Percentiles rank a stretch among this genome's conserved stretches.
Conservation (phyloP, 257 asterid genomes). For the Ehretia macrophylla region DNA sequence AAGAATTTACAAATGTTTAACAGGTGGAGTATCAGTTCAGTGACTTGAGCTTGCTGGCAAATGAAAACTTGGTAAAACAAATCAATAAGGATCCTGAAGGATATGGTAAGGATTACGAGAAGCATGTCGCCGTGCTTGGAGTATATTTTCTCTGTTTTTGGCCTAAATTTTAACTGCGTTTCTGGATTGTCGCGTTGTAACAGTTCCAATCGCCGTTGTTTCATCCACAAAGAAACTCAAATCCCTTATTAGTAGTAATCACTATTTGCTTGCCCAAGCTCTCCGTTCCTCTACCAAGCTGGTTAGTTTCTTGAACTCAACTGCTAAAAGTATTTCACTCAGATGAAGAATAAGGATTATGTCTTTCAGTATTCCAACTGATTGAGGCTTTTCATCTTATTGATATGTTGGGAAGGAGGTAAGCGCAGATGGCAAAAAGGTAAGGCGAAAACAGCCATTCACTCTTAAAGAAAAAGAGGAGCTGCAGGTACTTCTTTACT, state of each 20-base stretch:
- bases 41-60: conserved; percentile 94
- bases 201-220: conserved; percentile 78
- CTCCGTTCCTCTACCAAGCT: conserved; percentile 72
- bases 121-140: not conserved
- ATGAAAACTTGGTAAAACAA: conserved; percentile 75
- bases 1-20: not conserved
- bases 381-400: not conserved
- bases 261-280: conserved; percentile 75
- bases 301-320: conserved; percentile 34
- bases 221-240: conserved; percentile 84
- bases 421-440: conserved; percentile 84
- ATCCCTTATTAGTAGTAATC: conserved; percentile 54
- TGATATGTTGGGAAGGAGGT: conserved; percentile 38
- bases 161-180: not conserved
- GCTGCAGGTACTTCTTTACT: conserved; percentile 50
- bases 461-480: conserved; percentile 87
- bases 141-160: not conserved
- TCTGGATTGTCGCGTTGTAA: not conserved
- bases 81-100: conserved; percentile 84
- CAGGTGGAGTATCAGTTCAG: conserved; percentile 96
- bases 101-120: conserved; percentile 51
- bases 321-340: too few relatives aligned
- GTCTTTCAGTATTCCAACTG: too few relatives aligned
- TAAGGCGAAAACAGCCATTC: conserved; percentile 60
- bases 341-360: too few relatives aligned